Conservation (phyloP, 768 basidiomycete species). For the Austroboletus festivus region DNA sequence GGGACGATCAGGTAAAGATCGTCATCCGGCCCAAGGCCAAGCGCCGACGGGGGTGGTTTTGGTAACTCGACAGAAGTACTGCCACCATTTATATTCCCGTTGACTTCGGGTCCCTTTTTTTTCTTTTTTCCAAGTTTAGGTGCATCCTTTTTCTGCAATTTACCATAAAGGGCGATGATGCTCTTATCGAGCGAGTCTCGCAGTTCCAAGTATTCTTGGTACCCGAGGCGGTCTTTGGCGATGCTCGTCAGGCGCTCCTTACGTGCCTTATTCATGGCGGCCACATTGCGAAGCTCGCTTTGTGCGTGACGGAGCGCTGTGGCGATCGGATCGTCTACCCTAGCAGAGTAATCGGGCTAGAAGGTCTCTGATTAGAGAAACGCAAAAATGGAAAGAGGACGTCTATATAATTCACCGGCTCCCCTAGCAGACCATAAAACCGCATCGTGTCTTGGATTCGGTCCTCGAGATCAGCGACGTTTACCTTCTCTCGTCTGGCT, state of each 20-base stretch:
- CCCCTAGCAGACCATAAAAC: conserved; percentile 67
- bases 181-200: conserved; percentile 87
- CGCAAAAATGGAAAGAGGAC: background rate
- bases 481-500: conserved; percentile 69
- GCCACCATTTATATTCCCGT: conserved; percentile 32
- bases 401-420: conserved; percentile 53
- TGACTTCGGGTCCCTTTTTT: conserved; percentile 52
- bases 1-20: conserved; percentile 60
- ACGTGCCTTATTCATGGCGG: conserved; percentile 80
- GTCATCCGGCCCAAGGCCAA: conserved; percentile 68
- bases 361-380: conserved; percentile 21
- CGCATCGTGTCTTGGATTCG: conserved; percentile 74
- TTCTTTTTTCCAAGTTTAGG: conserved; percentile 72
- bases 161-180: conserved; percentile 69
- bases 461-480: conserved; percentile 75
- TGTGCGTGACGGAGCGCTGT: conserved; percentile 89
- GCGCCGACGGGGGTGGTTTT: conserved; percentile 66
- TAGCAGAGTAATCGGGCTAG: conserved; percentile 70
- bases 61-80: conserved; percentile 36
- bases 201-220: conserved; percentile 85
- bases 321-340: conserved; percentile 93
- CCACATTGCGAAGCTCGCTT: conserved; percentile 69
- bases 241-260: conserved; percentile 67
- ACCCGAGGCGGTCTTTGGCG: conserved; percentile 83
- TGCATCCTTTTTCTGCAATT: conserved; percentile 78